Base-by-base conservation (phyloP, 139 green algal species). In the Dunaliella primolecta region DNA sequence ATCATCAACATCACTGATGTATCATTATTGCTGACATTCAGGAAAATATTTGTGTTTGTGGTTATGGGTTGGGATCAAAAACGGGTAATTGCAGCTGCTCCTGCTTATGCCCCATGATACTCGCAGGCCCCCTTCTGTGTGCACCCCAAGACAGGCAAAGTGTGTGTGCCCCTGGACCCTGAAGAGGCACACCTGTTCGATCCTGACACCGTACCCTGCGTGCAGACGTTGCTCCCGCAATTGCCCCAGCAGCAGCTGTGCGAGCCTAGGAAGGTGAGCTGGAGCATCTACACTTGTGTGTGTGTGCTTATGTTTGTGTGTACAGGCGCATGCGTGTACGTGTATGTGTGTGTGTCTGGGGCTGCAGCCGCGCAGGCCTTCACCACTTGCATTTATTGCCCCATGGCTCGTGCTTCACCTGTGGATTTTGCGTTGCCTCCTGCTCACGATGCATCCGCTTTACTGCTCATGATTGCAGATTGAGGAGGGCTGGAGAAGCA, bases 81-180 rank as follows among this genome's bases (percentile, higher is more conserved):
- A n/a, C n/a, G n/a, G n/a, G n/a, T n/a, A n/a, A n/a, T n/a, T n/a
- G n/a, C n/a, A n/a, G n/a, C n/a, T n/a, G n/a, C n/a, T n/a, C n/a
- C n/a, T n/a, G n/a, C n/a, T n/a, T n/a, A n/a, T n/a, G n/a, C n/a
- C n/a, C n/a, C n/a, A n/a, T n/a, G n/a, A 64, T 15, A 64, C 46
- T 27, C 81, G 37, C 87, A 92, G 84, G 95, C 97, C 1, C 97
- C 97, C 21, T 99, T 99, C 89, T 99, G 97, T 82, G 94, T 99
- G 74, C 97, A 99, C 89, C 97, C 97, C 33, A 99, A 99, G 91
- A 99, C 97, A 2, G 96, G 97, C 80, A 96, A 95, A 84, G 94
- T 99, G 81, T 99, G 97, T 84, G 95, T 99, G 75, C 97, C 97
- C 24, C 95, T 99, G 27, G 94, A 98, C 87, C 94, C 95, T 0